Conservation (phyloP, 2,329 filamentous ascomycete species). For the Ceratocystis variospora region DNA sequence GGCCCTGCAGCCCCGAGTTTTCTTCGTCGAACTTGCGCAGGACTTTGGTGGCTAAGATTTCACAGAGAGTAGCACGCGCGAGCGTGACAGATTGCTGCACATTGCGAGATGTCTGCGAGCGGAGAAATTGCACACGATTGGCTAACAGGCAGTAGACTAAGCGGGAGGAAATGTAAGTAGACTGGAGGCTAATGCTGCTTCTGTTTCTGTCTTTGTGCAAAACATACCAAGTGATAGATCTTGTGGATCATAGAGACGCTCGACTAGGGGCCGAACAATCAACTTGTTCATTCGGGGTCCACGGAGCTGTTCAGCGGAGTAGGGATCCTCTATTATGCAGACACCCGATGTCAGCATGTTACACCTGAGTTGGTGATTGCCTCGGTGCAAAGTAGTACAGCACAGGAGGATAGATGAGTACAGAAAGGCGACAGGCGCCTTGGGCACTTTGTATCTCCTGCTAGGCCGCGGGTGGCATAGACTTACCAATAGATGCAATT, state of each 20-base stretch:
- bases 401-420: not conserved
- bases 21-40: constrained; percentile 56
- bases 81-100: constrained; percentile 57
- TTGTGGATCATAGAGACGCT: constrained; percentile 46
- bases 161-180: constrained; percentile 4
- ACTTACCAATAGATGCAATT: constrained; percentile 20
- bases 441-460: not conserved
- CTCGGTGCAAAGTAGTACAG: not conserved
- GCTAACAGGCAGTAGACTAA: constrained; percentile 57
- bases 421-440: not conserved
- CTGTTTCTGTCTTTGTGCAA: not conserved
- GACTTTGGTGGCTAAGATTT: constrained; percentile 52
- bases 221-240: constrained; percentile 44
- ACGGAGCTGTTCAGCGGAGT: constrained; percentile 44
- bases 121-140: constrained; percentile 55
- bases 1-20: constrained; percentile 45
- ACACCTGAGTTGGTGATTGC: not conserved
- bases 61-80: constrained; percentile 54
- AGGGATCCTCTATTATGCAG: constrained; percentile 25
- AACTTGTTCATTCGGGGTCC: constrained; percentile 50
- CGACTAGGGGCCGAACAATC: constrained; percentile 49
- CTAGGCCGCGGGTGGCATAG: not conserved
- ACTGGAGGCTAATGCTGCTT: not conserved
- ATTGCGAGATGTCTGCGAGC: constrained; percentile 46
- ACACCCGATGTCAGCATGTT: not conserved